phyloP scores from a whole-genome alignment of 352 stramenopile species.

The Phytophthora fragariae region DNA sequence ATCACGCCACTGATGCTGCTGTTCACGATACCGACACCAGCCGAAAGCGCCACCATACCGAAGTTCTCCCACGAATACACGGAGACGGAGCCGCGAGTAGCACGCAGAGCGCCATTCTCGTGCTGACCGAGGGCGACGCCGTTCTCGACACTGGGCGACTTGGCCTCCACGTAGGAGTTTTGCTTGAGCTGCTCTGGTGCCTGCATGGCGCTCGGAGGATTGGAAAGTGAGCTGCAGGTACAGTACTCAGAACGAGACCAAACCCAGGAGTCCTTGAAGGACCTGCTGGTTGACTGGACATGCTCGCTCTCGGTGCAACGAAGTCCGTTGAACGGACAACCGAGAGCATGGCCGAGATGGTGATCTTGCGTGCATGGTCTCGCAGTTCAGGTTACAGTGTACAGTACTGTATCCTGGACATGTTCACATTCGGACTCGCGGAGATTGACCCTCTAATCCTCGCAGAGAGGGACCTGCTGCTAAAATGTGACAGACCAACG shows the following conservation, averaged over 20 bases:
- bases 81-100: slow-evolving; percentile 42
- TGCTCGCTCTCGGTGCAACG: slow-evolving; percentile 32
- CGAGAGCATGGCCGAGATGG: slow-evolving; percentile 28
- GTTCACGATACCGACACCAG: slow-evolving; percentile 56
- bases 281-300: slow-evolving; percentile 29
- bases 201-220: slow-evolving; percentile 29
- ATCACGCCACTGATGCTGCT: slow-evolving; percentile 54
- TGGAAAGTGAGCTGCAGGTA: slow-evolving; percentile 29
- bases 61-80: slow-evolving; percentile 56
- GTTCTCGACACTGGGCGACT: slow-evolving; percentile 40
- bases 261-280: background rate
- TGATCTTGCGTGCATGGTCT: slow-evolving; percentile 19
- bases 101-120: slow-evolving; percentile 47
- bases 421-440: background rate
- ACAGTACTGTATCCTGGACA: background rate
- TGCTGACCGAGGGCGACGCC: slow-evolving; percentile 17
- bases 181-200: slow-evolving; percentile 42
- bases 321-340: slow-evolving; percentile 17
- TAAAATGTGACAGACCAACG: slow-evolving; percentile 35
- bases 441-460: slow-evolving; percentile 37
- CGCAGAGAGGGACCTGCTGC: slow-evolving; percentile 21
- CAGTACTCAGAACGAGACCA: background rate
- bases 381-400: background rate
- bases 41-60: slow-evolving; percentile 56
- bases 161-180: slow-evolving; percentile 38